Conservation (phyloP, 495 filamentous ascomycete species). For the Massariosphaeria phaeospora region DNA sequence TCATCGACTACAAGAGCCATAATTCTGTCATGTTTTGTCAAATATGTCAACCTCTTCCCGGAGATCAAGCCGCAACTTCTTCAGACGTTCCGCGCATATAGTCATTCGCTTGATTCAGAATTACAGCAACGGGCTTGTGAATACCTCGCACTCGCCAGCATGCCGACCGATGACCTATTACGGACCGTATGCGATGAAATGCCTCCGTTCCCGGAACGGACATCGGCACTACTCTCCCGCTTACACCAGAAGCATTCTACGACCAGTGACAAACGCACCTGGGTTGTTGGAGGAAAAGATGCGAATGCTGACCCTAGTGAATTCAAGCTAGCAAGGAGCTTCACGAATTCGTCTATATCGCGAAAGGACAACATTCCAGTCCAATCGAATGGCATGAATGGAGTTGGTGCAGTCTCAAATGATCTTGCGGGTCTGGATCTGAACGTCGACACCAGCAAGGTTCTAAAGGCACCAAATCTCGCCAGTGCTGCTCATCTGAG, state of each 20-base stretch:
- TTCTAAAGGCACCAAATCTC: conserved; percentile 68
- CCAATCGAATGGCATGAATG: conserved; percentile 44
- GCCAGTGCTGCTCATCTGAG: conserved; percentile 88
- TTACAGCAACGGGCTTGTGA: conserved; percentile 96
- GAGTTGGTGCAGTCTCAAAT: conserved; percentile 14
- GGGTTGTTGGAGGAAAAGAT: conserved; percentile 91
- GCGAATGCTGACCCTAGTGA: conserved; percentile 79
- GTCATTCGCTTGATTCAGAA: conserved; percentile 91
- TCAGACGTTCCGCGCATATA: conserved; percentile 85
- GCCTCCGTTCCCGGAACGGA: conserved; percentile 94
- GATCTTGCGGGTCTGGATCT: conserved; percentile 76
- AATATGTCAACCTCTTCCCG: conserved; percentile 97
- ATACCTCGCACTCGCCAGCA: conserved; percentile 79
- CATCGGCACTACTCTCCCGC: conserved; percentile 84
- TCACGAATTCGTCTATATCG: conserved; percentile 48
- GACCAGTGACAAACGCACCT: conserved; percentile 89
- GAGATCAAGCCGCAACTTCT: conserved; percentile 96
- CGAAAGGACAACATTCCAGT: conserved; percentile 37
- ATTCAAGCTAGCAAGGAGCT: conserved; percentile 75
- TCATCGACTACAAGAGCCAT: conserved; percentile 88
- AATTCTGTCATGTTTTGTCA: conserved; percentile 90
- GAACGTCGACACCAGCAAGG: conserved; percentile 53
- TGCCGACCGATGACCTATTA: conserved; percentile 85
- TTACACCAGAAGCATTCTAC: conserved; percentile 89
- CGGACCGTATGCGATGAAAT: conserved; percentile 98